Base-by-base conservation (phyloP, 768 basidiomycete genomes). In the Phaffia australis region DNA sequence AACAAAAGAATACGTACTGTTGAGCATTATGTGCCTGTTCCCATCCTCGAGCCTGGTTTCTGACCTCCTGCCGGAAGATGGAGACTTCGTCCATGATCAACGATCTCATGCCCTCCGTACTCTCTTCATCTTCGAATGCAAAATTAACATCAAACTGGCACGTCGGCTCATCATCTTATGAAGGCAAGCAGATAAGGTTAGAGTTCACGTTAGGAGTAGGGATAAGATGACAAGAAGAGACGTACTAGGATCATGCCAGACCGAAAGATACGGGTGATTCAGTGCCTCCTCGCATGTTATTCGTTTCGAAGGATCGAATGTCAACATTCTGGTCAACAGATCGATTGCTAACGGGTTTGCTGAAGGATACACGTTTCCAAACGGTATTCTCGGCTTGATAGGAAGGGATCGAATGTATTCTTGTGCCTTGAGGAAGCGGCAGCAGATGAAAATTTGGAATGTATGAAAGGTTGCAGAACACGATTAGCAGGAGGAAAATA, bases 321-420 rank as follows among this genome's bases (percentile, higher is more conserved):
- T 87, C 56, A 99, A 81, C 81, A 98, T 84, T 75, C 89, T 86
- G 49, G 85, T 83, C 58, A 99, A 83, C 25, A 99, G 82, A 75
- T 98, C 95, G 71, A 97, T 87, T 0, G 94, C 92, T 30, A 88
- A 82, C 0, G 93, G 89, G 75, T 95, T 95, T 16, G 93, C 95
- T 58, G 86, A 83, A 1, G 95, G 95, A 81, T 90, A 98, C 30
- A 98, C 81, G 35, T 87, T 87, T 30, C 86, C 82, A 79, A 97
- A 97, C 0, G 88, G 86, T 27, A 98, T 88, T 30, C 90, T 84
- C 30, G 94, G 91, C 78, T 92, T 92, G 81, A 94, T 98, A 27
- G 95, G 95, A 32, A 99, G 81, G 29, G 92, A 95, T 60, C 95
- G 88, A 73, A 99, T 99, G 75, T 99, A 99, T 73, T 95, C 91